Percentiles rank a stretch among this genome's conserved stretches.
Conservation (phyloP, 768 basidiomycete genomes). For the Lactarius deliciosus region DNA sequence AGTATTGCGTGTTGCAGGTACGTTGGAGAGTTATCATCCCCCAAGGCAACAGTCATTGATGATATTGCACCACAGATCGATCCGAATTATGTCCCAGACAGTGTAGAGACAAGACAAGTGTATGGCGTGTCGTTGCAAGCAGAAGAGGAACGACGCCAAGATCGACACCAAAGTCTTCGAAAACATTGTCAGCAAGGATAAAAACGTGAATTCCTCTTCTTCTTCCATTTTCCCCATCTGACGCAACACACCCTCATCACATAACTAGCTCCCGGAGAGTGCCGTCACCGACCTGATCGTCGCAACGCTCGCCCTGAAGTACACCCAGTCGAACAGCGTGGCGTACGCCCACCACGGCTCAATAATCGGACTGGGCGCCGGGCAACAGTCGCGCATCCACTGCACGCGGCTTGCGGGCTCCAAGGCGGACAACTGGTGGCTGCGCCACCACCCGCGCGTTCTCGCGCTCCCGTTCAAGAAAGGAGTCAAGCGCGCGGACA, state of each 20-base stretch:
- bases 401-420: slow-evolving; percentile 96
- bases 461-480: slow-evolving; percentile 94
- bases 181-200: slow-evolving; percentile 88
- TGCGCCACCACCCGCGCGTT: slow-evolving; percentile 93
- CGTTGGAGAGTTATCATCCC: slow-evolving; percentile 16
- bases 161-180: slow-evolving; percentile 78
- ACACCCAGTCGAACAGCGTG: slow-evolving; percentile 99
- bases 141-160: slow-evolving; percentile 86
- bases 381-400: slow-evolving; percentile 98
- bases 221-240: neutral
- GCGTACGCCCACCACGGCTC: slow-evolving; percentile 92
- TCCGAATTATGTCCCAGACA: slow-evolving; percentile 73
- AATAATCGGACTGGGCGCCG: slow-evolving; percentile 93
- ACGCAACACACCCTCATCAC: neutral
- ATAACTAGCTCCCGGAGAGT: slow-evolving; percentile 60
- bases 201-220: slow-evolving; percentile 54
- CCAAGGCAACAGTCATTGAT: neutral
- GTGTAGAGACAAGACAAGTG: slow-evolving; percentile 90
- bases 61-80: slow-evolving; percentile 63
- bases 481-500: slow-evolving; percentile 96
- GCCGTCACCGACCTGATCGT: slow-evolving; percentile 93
- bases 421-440: slow-evolving; percentile 99
- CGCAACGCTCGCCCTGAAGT: slow-evolving; percentile 94
- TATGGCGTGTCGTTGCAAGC: slow-evolving; percentile 91
- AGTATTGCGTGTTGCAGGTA: slow-evolving; percentile 96